Percentiles rank a stretch among this genome's conserved stretches.
Evolutionary conservation across 208 protist genomes (phyloP).

Genomic region (Strigomonas culicis): DNA sequence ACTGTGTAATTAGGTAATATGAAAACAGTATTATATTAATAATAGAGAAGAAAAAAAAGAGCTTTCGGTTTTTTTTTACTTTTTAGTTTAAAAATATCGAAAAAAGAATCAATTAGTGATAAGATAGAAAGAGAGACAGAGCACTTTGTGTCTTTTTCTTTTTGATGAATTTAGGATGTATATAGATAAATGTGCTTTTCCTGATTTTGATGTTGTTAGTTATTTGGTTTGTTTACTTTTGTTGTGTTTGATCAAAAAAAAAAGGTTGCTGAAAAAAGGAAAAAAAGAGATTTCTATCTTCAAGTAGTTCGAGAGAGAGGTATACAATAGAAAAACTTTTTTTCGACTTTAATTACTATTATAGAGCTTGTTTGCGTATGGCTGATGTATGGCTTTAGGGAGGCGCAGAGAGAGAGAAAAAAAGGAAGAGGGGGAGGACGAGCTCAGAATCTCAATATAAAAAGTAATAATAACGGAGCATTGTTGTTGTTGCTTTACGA

Average conservation of each 20-base stretch:
- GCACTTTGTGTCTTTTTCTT: constrained; percentile 16
- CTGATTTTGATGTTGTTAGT: not conserved
- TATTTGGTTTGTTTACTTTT: constrained; percentile 5
- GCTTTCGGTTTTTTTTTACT: not conserved
- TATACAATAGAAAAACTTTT: constrained; percentile 7
- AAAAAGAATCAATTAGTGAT: too few species aligned
- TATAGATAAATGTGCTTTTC: not conserved
- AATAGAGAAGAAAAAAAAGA: constrained; percentile 5
- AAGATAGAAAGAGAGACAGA: not conserved
- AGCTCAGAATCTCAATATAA: not conserved
- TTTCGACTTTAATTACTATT: constrained; percentile 7
- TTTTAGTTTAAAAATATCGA: not conserved
- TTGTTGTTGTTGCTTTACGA: not conserved
- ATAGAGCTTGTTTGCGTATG: not conserved
- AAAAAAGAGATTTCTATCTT: too few species aligned
- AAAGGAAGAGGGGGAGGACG: not conserved
- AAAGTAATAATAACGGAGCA: not conserved
- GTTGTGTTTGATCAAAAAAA: constrained; percentile 1
- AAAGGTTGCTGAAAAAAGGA: constrained; percentile 14
- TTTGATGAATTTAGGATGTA: too few species aligned
- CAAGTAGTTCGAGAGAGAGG: too few species aligned
- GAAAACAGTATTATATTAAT: not conserved
- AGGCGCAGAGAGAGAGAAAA: constrained; percentile 8
- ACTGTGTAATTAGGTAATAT: not conserved
- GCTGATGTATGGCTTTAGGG: not conserved